These are phyloP conservation scores for Colletotrichum shisoi DNA, from an alignment of 2,329 filamentous ascomycete species.

Conservation along the genomic window DNA sequence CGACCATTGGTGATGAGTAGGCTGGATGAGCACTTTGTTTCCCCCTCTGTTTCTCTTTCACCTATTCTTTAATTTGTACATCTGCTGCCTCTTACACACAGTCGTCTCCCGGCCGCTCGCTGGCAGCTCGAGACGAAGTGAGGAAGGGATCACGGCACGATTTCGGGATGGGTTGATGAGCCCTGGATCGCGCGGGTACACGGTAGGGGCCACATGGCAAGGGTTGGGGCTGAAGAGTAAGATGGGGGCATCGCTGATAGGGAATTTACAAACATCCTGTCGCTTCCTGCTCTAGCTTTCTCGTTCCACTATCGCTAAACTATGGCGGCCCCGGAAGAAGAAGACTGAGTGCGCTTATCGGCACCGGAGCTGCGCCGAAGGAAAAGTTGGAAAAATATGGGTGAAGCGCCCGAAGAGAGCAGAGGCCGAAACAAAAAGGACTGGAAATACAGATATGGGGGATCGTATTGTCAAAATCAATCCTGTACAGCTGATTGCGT, in stretches of 20 bases:
- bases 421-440: slow-evolving; percentile 13
- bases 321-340: neutral
- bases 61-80: too few species aligned
- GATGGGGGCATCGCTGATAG: slow-evolving; percentile 6
- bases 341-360: neutral
- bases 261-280: slow-evolving; percentile 1
- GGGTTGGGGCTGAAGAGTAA: neutral
- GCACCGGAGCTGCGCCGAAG: neutral
- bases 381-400: neutral
- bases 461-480: slow-evolving; percentile 21
- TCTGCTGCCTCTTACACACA: too few species aligned
- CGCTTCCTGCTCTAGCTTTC: slow-evolving; percentile 5
- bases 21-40: neutral
- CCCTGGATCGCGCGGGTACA: slow-evolving; percentile 8
- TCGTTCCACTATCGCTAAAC: slow-evolving; percentile 3
- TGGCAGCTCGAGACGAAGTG: neutral
- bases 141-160: neutral
- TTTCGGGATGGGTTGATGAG: slow-evolving; percentile 9
- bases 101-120: neutral
- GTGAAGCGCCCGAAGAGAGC: neutral
- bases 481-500: neutral
- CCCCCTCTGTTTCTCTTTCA: too few species aligned
- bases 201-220: neutral
- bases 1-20: slow-evolving; percentile 14
- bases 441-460: neutral